Conservation (phyloP, 495 filamentous ascomycete species). For the Platismatia glauca region DNA sequence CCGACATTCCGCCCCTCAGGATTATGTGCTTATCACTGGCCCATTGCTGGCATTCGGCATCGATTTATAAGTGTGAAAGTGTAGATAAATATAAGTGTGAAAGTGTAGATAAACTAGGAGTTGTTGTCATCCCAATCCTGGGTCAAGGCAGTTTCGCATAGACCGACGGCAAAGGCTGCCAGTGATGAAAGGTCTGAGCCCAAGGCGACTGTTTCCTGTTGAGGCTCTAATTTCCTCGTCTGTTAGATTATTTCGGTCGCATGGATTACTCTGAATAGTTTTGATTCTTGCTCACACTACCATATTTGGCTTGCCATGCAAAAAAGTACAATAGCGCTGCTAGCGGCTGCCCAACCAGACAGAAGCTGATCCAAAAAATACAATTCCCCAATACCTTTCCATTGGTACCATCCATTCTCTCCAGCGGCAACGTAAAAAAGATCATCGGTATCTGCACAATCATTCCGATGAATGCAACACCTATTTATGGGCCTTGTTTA, state of each 20-base stretch:
- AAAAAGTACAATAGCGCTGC: slow-evolving; percentile 90
- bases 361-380: slow-evolving; percentile 95
- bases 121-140: too few species aligned
- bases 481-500: slow-evolving; percentile 31
- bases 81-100: too few species aligned
- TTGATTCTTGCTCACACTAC: slow-evolving; percentile 47
- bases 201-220: too few species aligned
- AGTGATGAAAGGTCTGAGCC: too few species aligned
- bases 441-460: slow-evolving; percentile 86
- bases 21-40: background rate
- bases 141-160: too few species aligned
- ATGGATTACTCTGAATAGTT: too few species aligned
- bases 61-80: background rate
- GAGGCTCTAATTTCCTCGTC: too few species aligned
- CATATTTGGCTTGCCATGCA: slow-evolving; percentile 97
- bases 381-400: slow-evolving; percentile 76
- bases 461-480: slow-evolving; percentile 91
- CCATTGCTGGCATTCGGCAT: background rate
- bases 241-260: too few species aligned
- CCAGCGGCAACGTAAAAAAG: slow-evolving; percentile 62
- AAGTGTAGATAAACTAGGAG: too few species aligned
- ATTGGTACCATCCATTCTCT: slow-evolving; percentile 63
- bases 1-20: slow-evolving; percentile 13
- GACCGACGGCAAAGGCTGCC: too few species aligned
- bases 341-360: slow-evolving; percentile 84